Base-by-base conservation (phyloP, 352 stramenopile species). In the Phytophthora sp. region DNA sequence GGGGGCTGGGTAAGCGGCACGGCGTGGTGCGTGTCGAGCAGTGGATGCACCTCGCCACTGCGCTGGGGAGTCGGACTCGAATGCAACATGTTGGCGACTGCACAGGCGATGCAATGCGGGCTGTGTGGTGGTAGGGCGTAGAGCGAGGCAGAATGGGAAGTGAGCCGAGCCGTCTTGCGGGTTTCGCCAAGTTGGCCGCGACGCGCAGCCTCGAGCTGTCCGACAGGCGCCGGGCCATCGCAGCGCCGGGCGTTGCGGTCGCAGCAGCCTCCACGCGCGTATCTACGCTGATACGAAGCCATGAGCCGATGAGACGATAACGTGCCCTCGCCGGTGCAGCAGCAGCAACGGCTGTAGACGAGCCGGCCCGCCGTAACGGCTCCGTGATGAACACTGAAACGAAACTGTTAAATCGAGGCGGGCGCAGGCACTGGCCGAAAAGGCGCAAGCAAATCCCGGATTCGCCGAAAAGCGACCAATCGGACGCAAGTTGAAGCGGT, bases 291-390 rank as follows among this genome's bases (percentile, higher is more conserved):
- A 46, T 66, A 61, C 55, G 55, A 65, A 56, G 53, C 43, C 52
- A 66, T 65, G 46, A 64, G 30, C 37, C 62, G 55, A 68, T 61
- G 50, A 49, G 56, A 72, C 63, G 56, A 58, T 64, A 64, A 44
- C 58, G 63, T 72, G 49, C 28, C 11, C 13, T 68, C 38, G 63
- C n/a, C n/a, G n/a, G n/a, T n/a, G n/a, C n/a, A n/a, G n/a, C n/a
- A n/a, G n/a, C n/a, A n/a, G n/a, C n/a, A n/a, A n/a, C n/a, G n/a
- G n/a, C 43, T 21, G 31, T 51, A 45, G 49, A 54, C 18, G 21
- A 24, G 13, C 24, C 12, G 21, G 35, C 5, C 35, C 9, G 6
- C 34, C 11, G 34, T 41, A 41, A 41, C 34, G 34, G 34, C 28
- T 32, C n/a, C 11, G 15, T 39, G n/a, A 20, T 39, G 32, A n/a